Conservation (phyloP, 176 grass and related monocot genomes). For the Poa pratensis region DNA sequence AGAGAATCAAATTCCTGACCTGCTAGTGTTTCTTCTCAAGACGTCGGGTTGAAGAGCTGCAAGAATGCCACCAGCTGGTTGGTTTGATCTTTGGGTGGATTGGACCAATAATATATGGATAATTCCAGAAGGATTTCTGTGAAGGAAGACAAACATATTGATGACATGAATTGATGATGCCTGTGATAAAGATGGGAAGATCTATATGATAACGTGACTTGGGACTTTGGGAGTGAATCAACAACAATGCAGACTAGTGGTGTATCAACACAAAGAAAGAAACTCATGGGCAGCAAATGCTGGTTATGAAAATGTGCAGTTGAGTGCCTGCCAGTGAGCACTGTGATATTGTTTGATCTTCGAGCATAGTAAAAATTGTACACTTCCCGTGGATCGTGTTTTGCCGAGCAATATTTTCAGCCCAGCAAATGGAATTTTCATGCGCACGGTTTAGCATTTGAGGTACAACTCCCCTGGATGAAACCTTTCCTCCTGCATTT, state of each 20-base stretch:
- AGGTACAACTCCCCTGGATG: conserved; percentile 6
- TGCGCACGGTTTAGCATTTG: not conserved
- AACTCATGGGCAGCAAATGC: not conserved
- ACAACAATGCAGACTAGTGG: not conserved
- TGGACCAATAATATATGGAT: not conserved
- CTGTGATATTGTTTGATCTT: not conserved
- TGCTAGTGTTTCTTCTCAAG: not conserved
- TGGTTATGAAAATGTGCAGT: not conserved
- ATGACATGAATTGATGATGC: no score
- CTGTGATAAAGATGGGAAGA: not conserved
- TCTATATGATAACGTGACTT: not conserved
- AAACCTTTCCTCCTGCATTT: not conserved
- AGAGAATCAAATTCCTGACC: not conserved
- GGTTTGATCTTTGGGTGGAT: not conserved
- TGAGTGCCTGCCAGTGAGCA: not conserved
- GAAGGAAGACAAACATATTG: conserved; percentile 4
- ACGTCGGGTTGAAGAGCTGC: not conserved
- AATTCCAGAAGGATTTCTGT: not conserved
- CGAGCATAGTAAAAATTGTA: not conserved
- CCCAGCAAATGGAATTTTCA: not conserved
- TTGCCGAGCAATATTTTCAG: conserved; percentile 7
- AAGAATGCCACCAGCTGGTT: not conserved
- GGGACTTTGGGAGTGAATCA: not conserved
- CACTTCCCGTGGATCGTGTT: not conserved
- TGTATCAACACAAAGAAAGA: not conserved